Evolutionary conservation across 805 yeast genomes (phyloP), one percentile per base, ranked within the genome.

Genomic region (Myxozyma lipomycoides): DNA sequence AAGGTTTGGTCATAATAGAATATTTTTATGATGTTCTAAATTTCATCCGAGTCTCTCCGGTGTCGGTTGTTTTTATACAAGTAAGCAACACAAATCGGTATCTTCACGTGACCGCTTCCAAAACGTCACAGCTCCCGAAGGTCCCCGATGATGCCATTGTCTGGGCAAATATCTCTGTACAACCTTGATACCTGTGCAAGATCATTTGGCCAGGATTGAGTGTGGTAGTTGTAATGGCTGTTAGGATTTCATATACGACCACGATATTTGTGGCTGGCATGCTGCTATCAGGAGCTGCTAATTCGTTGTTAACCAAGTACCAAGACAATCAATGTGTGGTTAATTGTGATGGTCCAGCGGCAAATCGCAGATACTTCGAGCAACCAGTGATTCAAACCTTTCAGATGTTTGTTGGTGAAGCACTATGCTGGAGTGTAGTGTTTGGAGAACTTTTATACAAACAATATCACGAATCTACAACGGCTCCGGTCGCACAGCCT

Each of bases 401-500:
- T 18, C 91, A 86, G 66, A 86, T 86, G 93, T 85, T 86, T 62
- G 64, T 83, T 3, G 95, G 90, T 22, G 95, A 86, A 62, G 67
- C 78, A 34, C 65, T 68, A 23, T 76, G 81, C 45, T 75, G 73
- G 65, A 38, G 75, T 4, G 73, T 74, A 18, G 61, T 58, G 12
- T 51, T 46, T 24, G 30, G 55, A 22, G 40, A 35, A 21, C 28
- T 32, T n/a, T 22, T 49, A 36, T 36, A 34, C 34, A 4, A 23
- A 15, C 19, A 32, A 18, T 50, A 50, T 23, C 35, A 19, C 22
- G 12, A 28, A 28, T 4, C 22, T 9, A n/a, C 26, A 7, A 26
- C 37, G 25, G 7, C 9, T 12, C 45, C n/a, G 26, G 18, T 24
- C 3, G 28, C 19, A 7, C 36, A 18, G 3, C 42, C 40, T 10